Conservation (phyloP, 495 filamentous ascomycete genomes). For the Hypoxylon fuscum region DNA sequence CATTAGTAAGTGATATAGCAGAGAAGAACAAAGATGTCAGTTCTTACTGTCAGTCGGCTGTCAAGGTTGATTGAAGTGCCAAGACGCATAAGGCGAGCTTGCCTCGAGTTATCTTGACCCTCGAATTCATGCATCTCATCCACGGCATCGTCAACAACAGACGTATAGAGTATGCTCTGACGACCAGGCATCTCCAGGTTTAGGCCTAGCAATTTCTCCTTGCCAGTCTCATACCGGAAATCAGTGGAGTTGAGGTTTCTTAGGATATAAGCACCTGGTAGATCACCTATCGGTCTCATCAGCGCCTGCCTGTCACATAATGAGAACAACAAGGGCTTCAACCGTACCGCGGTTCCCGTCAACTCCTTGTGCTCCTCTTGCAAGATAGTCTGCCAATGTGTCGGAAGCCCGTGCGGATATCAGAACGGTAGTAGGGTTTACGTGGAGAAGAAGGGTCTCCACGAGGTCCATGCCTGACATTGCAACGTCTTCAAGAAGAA, state of each 20-base stretch:
- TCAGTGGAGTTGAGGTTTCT: constrained; percentile 79
- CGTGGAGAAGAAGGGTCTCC: constrained; percentile 77
- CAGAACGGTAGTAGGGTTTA: constrained; percentile 82
- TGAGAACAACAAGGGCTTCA: neutral
- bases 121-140: constrained; percentile 58
- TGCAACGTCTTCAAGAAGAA: constrained; percentile 82
- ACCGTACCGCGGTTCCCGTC: constrained; percentile 46
- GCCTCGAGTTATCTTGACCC: constrained; percentile 47
- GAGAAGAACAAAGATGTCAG: neutral
- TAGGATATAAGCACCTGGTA: constrained; percentile 69
- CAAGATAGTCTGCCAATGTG: constrained; percentile 56
- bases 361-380: constrained; percentile 51
- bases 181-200: constrained; percentile 58
- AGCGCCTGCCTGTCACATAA: constrained; percentile 7
- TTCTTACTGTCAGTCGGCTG: constrained; percentile 60
- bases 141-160: constrained; percentile 56
- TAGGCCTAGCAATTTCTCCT: constrained; percentile 69
- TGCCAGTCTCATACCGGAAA: constrained; percentile 77
- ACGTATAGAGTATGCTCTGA: constrained; percentile 64
- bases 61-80: constrained; percentile 80
- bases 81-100: constrained; percentile 75
- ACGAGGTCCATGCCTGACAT: constrained; percentile 75
- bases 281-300: constrained; percentile 39
- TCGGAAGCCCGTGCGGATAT: constrained; percentile 76
- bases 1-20: constrained; percentile 24